Conservation (phyloP, 2,329 filamentous ascomycete species). For the Epichloe hybrida region DNA sequence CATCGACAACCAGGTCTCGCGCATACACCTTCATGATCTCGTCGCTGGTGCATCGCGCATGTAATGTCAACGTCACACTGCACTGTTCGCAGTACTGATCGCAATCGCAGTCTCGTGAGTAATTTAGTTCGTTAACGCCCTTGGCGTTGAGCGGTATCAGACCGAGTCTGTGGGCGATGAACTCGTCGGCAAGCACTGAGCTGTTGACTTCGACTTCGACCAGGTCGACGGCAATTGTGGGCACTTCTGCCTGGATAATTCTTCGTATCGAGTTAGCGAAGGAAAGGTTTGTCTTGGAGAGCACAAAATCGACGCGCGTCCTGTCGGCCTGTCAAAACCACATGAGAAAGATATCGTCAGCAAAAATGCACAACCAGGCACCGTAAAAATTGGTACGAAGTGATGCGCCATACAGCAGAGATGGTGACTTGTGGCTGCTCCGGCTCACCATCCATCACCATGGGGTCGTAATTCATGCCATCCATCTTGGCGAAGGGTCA, state of each 20-base stretch:
- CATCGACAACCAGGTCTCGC: constrained; percentile 65
- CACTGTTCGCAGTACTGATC: constrained; percentile 90
- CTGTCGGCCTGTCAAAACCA: constrained; percentile 49
- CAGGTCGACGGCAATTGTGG: constrained; percentile 86
- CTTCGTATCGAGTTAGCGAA: constrained; percentile 89
- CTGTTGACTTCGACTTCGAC: constrained; percentile 89
- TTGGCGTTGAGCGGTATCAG: constrained; percentile 79
- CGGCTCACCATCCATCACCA: constrained; percentile 45
- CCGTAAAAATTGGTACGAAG: neutral
- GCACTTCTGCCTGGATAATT: constrained; percentile 84
- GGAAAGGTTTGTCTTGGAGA: constrained; percentile 76
- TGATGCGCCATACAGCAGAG: constrained; percentile 35
- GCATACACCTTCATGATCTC: constrained; percentile 92
- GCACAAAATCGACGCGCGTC: constrained; percentile 79
- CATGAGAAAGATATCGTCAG: neutral
- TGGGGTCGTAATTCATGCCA: constrained; percentile 46
- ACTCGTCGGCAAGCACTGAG: constrained; percentile 92
- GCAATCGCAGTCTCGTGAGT: constrained; percentile 91
- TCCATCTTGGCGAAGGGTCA: constrained; percentile 19
- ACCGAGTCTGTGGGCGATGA: constrained; percentile 83
- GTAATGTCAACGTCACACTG: constrained; percentile 69
- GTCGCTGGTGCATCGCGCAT: constrained; percentile 74
- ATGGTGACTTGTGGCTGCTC: constrained; percentile 46
- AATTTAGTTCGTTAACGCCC: constrained; percentile 68
- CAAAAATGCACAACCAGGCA: neutral